Evolutionary conservation across 495 filamentous ascomycete genomes (phyloP).

Genomic region (Neurospora sp.): DNA sequence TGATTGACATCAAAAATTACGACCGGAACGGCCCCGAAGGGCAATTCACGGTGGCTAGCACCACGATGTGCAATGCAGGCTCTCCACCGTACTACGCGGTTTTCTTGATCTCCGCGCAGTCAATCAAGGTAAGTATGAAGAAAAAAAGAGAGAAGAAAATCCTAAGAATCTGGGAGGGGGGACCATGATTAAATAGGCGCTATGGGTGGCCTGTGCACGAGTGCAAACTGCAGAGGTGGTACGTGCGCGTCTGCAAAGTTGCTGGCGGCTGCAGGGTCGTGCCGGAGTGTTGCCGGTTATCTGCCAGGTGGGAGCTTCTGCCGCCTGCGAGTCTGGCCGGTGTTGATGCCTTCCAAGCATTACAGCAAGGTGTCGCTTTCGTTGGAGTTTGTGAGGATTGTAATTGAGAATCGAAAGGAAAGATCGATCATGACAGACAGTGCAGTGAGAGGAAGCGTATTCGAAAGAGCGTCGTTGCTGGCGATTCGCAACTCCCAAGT

Average conservation of each 20-base stretch:
- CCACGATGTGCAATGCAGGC: too few species aligned
- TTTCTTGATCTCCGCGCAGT: too few species aligned
- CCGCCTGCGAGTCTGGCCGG: too few species aligned
- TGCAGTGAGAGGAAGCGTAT: too few species aligned
- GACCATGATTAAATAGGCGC: conserved; percentile 1
- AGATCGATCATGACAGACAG: neutral
- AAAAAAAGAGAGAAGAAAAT: conserved; percentile 12
- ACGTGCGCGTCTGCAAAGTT: neutral
- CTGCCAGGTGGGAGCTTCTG: neutral
- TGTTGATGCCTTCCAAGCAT: neutral
- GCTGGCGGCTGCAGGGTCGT: neutral
- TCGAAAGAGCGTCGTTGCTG: neutral
- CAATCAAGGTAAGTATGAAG: conserved; percentile 33
- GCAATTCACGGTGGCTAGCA: conserved; percentile 18
- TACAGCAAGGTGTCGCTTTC: neutral
- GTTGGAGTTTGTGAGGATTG: neutral
- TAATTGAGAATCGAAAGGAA: neutral
- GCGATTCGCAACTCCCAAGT: neutral
- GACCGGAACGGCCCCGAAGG: conserved; percentile 30
- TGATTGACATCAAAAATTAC: conserved; percentile 26
- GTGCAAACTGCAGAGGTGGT: neutral
- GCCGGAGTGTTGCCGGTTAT: neutral
- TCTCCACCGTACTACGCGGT: too few species aligned
- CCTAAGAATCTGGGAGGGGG: neutral
- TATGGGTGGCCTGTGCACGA: conserved; percentile 12